A percentile compares a stretch with the other conserved stretches of the same genome.
These are phyloP conservation scores for Backusella mclennaniae DNA, from an alignment of 192 early-diverging fungal species.

Conservation along the genomic window DNA sequence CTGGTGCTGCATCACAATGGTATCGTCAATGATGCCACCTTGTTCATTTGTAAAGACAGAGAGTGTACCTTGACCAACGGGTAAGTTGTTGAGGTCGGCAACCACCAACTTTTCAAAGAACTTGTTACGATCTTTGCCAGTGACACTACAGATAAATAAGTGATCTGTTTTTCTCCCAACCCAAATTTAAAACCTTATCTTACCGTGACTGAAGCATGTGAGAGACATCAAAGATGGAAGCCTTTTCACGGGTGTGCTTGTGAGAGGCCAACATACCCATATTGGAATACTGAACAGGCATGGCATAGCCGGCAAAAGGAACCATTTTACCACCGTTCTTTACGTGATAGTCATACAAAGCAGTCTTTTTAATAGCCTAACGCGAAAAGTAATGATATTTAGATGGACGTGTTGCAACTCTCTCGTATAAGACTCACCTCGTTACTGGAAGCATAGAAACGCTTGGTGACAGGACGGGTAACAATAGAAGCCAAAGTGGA, in stretches of 20 bases:
- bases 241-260: slow-evolving; percentile 81
- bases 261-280: slow-evolving; percentile 89
- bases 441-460: slow-evolving; percentile 14
- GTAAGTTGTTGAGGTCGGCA: slow-evolving; percentile 82
- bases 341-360: slow-evolving; percentile 92
- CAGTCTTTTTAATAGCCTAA: slow-evolving; percentile 64
- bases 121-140: slow-evolving; percentile 81
- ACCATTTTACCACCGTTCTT: slow-evolving; percentile 94
- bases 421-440: background rate
- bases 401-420: too few relatives aligned
- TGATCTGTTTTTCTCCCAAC: background rate
- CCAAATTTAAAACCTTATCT: background rate
- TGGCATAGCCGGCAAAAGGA: slow-evolving; percentile 94
- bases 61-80: slow-evolving; percentile 76
- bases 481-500: background rate
- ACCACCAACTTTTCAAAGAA: slow-evolving; percentile 93
- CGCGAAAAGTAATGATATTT: background rate
- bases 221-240: slow-evolving; percentile 96
- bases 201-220: slow-evolving; percentile 97
- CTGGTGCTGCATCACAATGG: slow-evolving; percentile 89
- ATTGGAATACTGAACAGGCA: slow-evolving; percentile 91
- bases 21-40: slow-evolving; percentile 98
- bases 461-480: background rate
- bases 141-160: slow-evolving; percentile 49
- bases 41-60: slow-evolving; percentile 95